Base-by-base conservation (phyloP, 495 filamentous ascomycete species). In the Bacidia gigantensis region DNA sequence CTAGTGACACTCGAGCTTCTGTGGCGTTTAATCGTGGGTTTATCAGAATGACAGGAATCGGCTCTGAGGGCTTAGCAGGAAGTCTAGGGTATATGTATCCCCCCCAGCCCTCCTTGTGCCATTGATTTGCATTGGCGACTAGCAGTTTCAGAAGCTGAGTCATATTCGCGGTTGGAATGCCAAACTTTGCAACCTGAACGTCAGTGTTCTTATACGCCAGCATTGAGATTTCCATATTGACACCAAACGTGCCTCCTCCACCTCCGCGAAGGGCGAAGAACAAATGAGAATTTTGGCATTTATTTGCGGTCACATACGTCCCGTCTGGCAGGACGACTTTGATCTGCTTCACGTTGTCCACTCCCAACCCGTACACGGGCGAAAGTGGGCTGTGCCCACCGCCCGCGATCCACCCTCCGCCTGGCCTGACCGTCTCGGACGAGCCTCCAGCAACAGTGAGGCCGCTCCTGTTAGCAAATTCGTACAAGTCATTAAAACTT, bases 251-350 rank as follows among this genome's bases (percentile, higher is more conserved):
- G 14, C 73, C 70, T 5, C 76, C 76, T 12, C 77, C 77, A 2
- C 77, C 77, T 20, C 77, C 76, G 9, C 76, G 66, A 20, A 78
- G 62, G 0, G 74, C 76, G 62, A 69, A 76, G 51, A 62, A 78
- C 17, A 77, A 65, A 47, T 76, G 70, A 22, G 51, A 44, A 47
- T 76, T 65, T 40, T 68, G 62, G 20, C 58, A 60, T n/a, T 63
- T 60, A 40, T 66, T 70, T 14, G 70, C 70, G 10, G 63, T 70
- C 23, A 65, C 55, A 46, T 67, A 67, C 9, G 53, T 49, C 11
- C 73, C 74, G 43, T 69, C 65, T 7, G 71, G 66, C 1, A 68
- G 63, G 11, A 78, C 69, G 11, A 74, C 60, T 26, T 70, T 64
- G 40, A 69, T 64, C 21, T 69, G 58, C 17, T 73, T 60, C 1